Conservation (phyloP, 768 basidiomycete genomes). For the Amanita thiersii region DNA sequence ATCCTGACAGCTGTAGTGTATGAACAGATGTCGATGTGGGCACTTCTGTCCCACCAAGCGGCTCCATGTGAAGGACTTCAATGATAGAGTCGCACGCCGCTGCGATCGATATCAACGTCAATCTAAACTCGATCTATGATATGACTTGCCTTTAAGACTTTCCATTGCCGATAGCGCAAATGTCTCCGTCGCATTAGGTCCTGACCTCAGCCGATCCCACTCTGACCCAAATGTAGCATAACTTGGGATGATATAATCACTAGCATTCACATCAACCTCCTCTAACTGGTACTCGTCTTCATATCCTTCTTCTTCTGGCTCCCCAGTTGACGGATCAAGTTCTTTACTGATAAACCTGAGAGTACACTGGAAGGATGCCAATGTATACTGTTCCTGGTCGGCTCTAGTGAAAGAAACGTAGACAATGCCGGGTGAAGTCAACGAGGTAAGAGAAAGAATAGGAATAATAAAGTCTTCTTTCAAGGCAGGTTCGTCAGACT, state of each 20-base stretch:
- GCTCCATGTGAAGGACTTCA: constrained; percentile 95
- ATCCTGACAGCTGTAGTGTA: constrained; percentile 87
- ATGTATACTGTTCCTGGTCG: constrained; percentile 64
- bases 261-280: constrained; percentile 88
- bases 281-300: constrained; percentile 98
- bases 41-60: constrained; percentile 83
- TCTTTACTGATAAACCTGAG: constrained; percentile 97
- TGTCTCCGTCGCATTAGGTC: constrained; percentile 80
- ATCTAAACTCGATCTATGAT: constrained; percentile 7
- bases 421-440: constrained; percentile 73
- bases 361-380: constrained; percentile 82
- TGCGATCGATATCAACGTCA: constrained; percentile 24
- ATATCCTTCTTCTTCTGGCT: constrained; percentile 98
- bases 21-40: constrained; percentile 84
- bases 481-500: constrained; percentile 62
- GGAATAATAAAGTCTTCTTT: constrained; percentile 95
- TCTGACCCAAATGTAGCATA: constrained; percentile 89
- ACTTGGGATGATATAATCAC: constrained; percentile 94
- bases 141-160: constrained; percentile 76
- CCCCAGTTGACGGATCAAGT: constrained; percentile 89
- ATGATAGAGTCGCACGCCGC: constrained; percentile 95
- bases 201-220: constrained; percentile 86
- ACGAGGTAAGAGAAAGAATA: constrained; percentile 55
- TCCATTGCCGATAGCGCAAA: constrained; percentile 90
- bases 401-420: constrained; percentile 94